Conservation (phyloP, 176 grass and related monocot genomes). For the Hsuehochloa calcarea region DNA sequence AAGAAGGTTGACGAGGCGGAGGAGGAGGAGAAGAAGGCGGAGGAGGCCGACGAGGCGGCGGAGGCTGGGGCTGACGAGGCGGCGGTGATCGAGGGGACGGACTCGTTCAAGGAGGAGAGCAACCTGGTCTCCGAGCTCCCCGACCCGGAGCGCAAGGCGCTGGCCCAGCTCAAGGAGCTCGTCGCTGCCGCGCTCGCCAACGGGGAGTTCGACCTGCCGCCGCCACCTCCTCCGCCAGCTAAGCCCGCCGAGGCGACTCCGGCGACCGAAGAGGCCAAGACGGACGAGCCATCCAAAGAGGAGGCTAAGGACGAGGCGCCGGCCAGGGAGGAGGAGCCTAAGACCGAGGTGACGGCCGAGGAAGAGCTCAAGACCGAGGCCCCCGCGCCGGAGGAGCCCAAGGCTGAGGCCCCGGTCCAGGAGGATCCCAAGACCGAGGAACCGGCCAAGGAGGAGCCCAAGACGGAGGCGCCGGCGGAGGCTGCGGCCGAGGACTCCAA, state of each 20-base stretch:
- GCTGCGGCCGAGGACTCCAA: constrained; percentile 29
- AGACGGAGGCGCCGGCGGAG: constrained; percentile 7
- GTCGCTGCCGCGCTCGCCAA: constrained; percentile 51
- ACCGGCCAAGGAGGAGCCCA: constrained; percentile 8
- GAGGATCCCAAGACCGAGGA: constrained; percentile 1
- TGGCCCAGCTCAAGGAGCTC: constrained; percentile 63
- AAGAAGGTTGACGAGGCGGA: constrained; percentile 1
- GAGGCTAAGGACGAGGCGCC: neutral
- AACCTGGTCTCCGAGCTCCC: constrained; percentile 53
- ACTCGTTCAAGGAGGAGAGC: constrained; percentile 60
- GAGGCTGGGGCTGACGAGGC: constrained; percentile 22
- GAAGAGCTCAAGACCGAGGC: constrained; percentile 7
- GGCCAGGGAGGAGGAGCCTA: neutral
- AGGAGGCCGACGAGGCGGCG: constrained; percentile 37
- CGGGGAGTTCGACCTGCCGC: constrained; percentile 50
- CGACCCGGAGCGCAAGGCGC: constrained; percentile 54
- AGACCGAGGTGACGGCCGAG: neutral
- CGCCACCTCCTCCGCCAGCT: constrained; percentile 12
- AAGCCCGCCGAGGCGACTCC: neutral
- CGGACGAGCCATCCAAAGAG: constrained; percentile 14
- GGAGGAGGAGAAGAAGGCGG: constrained; percentile 43
- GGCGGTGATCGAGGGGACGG: constrained; percentile 42
- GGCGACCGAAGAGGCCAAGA: constrained; percentile 15
- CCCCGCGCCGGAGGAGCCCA: neutral
- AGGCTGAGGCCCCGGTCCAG: neutral